Base-by-base conservation (phyloP, 805 yeast species). In the Ogataea degrootiae region DNA sequence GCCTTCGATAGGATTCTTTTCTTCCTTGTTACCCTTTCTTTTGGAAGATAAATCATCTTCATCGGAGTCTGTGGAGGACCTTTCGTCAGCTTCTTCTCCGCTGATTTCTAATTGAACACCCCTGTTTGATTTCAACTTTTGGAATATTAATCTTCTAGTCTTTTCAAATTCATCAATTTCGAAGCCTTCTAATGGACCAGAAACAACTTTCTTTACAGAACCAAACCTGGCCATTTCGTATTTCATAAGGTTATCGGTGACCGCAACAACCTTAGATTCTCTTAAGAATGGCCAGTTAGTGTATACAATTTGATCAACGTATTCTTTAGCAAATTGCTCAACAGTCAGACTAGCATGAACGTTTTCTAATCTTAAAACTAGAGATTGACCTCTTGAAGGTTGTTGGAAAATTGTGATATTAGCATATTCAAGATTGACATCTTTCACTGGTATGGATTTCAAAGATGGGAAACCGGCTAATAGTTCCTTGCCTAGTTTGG, bases 391-490 rank as follows among this genome's bases (percentile, higher is more conserved):
- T 57, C 83, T 79, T 1, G 96, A 81, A 2, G 96, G 94, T 59
- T 79, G 85, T 59, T 90, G 89, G 70, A 94, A 94, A 3, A 94
- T 85, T 48, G 76, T 69, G 12, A 89, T 82, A 51, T 83, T 86
- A 49, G 82, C 84, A 51, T 74, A 70, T 39, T 74, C 75, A 53
- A 91, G 65, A 42, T 75, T 71, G 4, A 73, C 65, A 4, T 35
- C 37, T 0, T 70, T 63, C 59, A 82, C 84, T 6, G 89, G 84
- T 40, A 94, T 66, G 0, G 95, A 80, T 42, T 78, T 67, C 59
- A 94, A 73, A 14, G 92, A 73, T 44, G 99, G 98, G 76, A 94
- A 94, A 1, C 98, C 97, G 9, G 96, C 95, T 46, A 86, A 68
- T 47, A 86, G 71, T 2, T 83, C 76, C n/a, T 69, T 69, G 37